A percentile compares a stretch with the other conserved stretches of the same genome.
These are phyloP conservation scores for Auriscalpium microsporum DNA, from an alignment of 768 basidiomycete genomes.

Conservation along the genomic window DNA sequence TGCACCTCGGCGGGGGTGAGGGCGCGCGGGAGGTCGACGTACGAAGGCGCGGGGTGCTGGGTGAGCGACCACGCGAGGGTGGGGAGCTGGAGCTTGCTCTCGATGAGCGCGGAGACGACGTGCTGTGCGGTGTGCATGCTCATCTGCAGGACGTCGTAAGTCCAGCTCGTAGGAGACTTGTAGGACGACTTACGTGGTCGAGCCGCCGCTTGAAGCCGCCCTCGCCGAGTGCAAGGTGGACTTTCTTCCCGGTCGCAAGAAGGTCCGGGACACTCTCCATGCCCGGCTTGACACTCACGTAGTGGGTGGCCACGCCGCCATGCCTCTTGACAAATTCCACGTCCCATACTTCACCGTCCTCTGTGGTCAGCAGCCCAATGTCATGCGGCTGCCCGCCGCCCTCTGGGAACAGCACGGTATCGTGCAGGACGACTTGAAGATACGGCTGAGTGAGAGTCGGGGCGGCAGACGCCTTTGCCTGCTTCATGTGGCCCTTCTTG, in stretches of 20 bases:
- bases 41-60: constrained; percentile 56
- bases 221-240: constrained; percentile 46
- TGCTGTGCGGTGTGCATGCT: constrained; percentile 82
- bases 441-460: constrained; percentile 39
- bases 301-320: constrained; percentile 72
- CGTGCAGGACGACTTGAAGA: constrained; percentile 62
- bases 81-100: constrained; percentile 49
- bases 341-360: constrained; percentile 40
- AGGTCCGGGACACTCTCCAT: constrained; percentile 35
- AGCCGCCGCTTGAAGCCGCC: constrained; percentile 56
- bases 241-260: constrained; percentile 43
- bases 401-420: constrained; percentile 77
- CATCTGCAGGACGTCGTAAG: constrained; percentile 41
- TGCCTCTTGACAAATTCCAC: constrained; percentile 61
- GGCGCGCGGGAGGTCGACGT: constrained; percentile 67
- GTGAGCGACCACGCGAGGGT: constrained; percentile 83
- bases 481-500: constrained; percentile 43
- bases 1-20: constrained; percentile 57
- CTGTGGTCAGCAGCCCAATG: constrained; percentile 44
- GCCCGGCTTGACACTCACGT: constrained; percentile 38
- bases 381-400: constrained; percentile 80
- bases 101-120: constrained; percentile 72
- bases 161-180: background rate
- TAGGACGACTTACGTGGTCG: constrained; percentile 52
- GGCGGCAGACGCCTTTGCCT: constrained; percentile 44